Base-by-base conservation (phyloP, 257 asterid species). In the Paraleonurus japonicus region DNA sequence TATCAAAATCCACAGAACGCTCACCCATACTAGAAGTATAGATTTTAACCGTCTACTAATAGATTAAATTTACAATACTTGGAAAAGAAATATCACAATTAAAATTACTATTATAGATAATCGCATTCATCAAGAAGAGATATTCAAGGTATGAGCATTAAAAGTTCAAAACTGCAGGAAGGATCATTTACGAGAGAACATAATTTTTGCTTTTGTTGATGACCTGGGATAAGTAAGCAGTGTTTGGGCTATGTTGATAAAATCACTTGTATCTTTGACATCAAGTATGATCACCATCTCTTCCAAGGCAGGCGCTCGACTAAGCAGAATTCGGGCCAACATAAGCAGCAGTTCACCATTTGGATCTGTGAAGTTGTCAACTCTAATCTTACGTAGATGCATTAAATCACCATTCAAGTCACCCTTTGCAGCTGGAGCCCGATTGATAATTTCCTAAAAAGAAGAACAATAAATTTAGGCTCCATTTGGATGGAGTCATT, bases 301-400 rank as follows among this genome's bases (percentile, higher is more conserved):
- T 2, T 70, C 48, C 23, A 70, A 59, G 28, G 24, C 53, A 28
- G 15, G 35, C 7, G 70, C 51, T 32, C 70, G 13, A 33, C 32
- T 30, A 20, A 72, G 75, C 28, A 70, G 19, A n/a, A 57, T 32
- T 26, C 3, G 67, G 13, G 30, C 60, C 30, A 75, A 5, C 4
- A 10, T 37, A 4, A 69, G 71, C 30, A 61, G 4, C 6, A 13
- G 54, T 10, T 69, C 58, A 11, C 63, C 33, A 19, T 13, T 37
- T 24, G 37, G 39, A 60, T 26, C 1, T 11, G 64, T 16, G 13
- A 7, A 69, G 20, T 20, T 17, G 23, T 2, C 19, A 11, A 76
- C 24, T n/a, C 22, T 16, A 6, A 70, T 8, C 0, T 19, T 65
- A 73, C 65, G 64, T 15, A 64, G 70, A 71, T 57, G 69, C 55